phyloP scores from a whole-genome alignment of 2,329 filamentous ascomycete species.

The Phialocephala sp. region DNA sequence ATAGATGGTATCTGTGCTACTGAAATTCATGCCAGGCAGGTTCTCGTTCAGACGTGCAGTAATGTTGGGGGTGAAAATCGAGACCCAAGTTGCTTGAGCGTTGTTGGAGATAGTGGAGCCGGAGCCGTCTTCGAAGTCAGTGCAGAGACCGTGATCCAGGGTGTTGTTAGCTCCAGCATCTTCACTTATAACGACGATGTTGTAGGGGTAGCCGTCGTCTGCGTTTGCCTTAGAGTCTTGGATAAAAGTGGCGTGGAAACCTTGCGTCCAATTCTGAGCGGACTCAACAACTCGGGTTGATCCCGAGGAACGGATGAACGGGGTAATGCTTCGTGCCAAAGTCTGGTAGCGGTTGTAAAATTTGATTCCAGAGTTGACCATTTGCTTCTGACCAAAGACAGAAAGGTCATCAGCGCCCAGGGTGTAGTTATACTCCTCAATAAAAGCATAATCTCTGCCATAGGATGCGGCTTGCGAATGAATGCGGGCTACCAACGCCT shows the following conservation, averaged over 20 bases:
- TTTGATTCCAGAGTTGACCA: conserved; percentile 75
- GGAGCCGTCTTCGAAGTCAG: conserved; percentile 68
- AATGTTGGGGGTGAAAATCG: conserved; percentile 70
- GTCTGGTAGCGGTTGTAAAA: conserved; percentile 76
- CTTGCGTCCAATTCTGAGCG: conserved; percentile 75
- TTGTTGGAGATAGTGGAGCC: conserved; percentile 53
- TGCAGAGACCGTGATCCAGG: conserved; percentile 75
- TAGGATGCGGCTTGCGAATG: conserved; percentile 62
- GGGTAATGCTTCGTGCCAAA: conserved; percentile 62
- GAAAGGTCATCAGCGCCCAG: conserved; percentile 75
- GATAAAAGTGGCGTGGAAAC: conserved; percentile 63
- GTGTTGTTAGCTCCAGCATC: conserved; percentile 75
- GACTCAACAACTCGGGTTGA: conserved; percentile 76
- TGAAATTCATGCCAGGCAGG: conserved; percentile 71
- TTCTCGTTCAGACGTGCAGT: conserved; percentile 71
- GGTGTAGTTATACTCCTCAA: conserved; percentile 72
- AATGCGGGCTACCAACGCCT: conserved; percentile 67
- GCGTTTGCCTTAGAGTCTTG: conserved; percentile 46
- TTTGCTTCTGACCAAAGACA: conserved; percentile 68
- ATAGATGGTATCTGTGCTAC: conserved; percentile 64
- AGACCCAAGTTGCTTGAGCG: conserved; percentile 63
- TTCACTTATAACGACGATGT: conserved; percentile 75
- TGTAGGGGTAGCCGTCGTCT: conserved; percentile 53
- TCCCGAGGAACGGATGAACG: conserved; percentile 75
- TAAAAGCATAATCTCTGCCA: conserved; percentile 68